phyloP scores from a whole-genome alignment of 306 rosid genomes.

The Hylodesmum podocarpum region DNA sequence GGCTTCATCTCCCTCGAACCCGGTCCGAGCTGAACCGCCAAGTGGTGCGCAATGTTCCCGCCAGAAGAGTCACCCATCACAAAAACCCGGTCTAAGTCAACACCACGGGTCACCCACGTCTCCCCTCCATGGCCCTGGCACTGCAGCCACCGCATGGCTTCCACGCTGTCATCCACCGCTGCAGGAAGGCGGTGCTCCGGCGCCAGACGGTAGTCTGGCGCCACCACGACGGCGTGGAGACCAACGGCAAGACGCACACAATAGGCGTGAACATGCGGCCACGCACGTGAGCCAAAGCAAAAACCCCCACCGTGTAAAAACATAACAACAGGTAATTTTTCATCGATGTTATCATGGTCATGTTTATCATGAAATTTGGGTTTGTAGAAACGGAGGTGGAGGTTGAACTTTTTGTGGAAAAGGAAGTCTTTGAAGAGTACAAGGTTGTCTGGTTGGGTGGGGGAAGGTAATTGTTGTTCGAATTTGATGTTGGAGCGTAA shows the following conservation, averaged over 20 bases:
- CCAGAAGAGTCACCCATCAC: slow-evolving; percentile 82
- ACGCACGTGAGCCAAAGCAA: slow-evolving; percentile 62
- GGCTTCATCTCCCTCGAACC: slow-evolving; percentile 35
- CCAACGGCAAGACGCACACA: slow-evolving; percentile 52
- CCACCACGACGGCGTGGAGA: slow-evolving; percentile 43
- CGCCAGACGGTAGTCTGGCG: slow-evolving; percentile 67
- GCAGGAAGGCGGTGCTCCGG: slow-evolving; percentile 77
- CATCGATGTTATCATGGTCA: not conserved
- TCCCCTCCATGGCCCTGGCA: slow-evolving; percentile 39
- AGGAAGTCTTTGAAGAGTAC: slow-evolving; percentile 53
- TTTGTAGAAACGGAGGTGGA: slow-evolving; percentile 62
- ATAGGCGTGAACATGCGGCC: slow-evolving; percentile 65
- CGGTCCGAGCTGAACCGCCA: slow-evolving; percentile 55
- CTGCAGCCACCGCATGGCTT: slow-evolving; percentile 59
- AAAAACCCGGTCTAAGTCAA: slow-evolving; percentile 56
- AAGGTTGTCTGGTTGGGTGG: slow-evolving; percentile 31
- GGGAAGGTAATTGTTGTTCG: slow-evolving; percentile 13
- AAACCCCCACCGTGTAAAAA: slow-evolving; percentile 82
- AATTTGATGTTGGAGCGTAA: slow-evolving; percentile 53
- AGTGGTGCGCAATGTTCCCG: slow-evolving; percentile 78
- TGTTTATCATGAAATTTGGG: slow-evolving; percentile 24
- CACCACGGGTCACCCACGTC: slow-evolving; percentile 43
- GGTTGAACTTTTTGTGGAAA: slow-evolving; percentile 41
- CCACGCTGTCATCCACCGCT: slow-evolving; percentile 59
- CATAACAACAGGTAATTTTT: slow-evolving; percentile 45